Conservation (phyloP, 192 early-diverging fungal genomes). For the Rhizoclosmatium globosum region DNA sequence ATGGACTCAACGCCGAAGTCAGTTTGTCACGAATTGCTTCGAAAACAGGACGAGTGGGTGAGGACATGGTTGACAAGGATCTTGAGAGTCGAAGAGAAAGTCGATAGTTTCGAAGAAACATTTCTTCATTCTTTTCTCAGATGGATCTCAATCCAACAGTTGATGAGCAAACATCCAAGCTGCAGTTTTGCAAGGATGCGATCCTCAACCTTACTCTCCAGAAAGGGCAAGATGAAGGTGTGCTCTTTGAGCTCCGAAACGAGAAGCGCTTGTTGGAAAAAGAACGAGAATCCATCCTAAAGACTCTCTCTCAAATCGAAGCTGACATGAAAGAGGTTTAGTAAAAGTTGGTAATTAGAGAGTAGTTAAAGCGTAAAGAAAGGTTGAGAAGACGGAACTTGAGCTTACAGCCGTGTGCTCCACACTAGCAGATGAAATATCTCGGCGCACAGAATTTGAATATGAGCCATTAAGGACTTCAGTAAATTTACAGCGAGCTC, state of each 20-base stretch:
- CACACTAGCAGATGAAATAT: no score
- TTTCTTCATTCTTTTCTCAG: no score
- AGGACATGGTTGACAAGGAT: conserved; percentile 11
- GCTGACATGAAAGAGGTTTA: conserved; percentile 7
- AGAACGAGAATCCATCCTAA: not conserved
- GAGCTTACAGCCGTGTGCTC: no score
- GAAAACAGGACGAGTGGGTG: not conserved
- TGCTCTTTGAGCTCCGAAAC: not conserved
- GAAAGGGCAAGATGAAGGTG: not conserved
- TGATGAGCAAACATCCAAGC: not conserved
- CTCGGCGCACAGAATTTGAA: no score
- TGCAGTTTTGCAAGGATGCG: not conserved
- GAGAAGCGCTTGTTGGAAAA: conserved; percentile 9
- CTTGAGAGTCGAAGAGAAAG: not conserved
- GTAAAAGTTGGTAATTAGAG: not conserved
- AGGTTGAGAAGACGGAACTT: no score
- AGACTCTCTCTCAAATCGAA: not conserved
- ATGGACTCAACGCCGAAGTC: conserved; percentile 61
- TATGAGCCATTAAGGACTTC: no score
- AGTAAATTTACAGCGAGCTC: not conserved
- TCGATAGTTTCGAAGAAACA: not conserved
- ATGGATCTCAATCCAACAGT: no score
- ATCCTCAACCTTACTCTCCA: not conserved
- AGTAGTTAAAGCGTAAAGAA: no score
- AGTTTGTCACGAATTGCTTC: conserved; percentile 40